Conservation (phyloP, 2,329 filamentous ascomycete species). For the Dothistroma septosporum region DNA sequence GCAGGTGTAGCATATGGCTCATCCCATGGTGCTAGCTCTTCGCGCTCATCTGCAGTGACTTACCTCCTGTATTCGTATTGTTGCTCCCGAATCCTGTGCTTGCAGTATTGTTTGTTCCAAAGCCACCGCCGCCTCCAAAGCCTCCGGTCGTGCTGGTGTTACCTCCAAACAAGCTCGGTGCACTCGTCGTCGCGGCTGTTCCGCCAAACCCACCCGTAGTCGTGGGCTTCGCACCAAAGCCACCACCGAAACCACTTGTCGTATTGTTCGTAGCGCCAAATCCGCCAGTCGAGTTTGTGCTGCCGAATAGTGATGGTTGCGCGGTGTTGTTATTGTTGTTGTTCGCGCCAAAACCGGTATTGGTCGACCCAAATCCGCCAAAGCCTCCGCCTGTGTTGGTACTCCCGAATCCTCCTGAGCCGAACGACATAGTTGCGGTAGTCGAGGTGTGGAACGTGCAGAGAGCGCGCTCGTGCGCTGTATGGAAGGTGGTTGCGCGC, state of each 20-base stretch:
- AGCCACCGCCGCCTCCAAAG: conserved; percentile 22
- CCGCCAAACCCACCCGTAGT: conserved; percentile 21
- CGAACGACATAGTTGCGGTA: conserved; percentile 21
- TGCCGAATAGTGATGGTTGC: conserved; percentile 25
- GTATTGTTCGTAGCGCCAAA: conserved; percentile 20
- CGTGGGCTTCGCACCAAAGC: conserved; percentile 27
- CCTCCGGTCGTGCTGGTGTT: conserved; percentile 24
- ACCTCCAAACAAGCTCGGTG: conserved; percentile 32
- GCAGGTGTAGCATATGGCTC: neutral
- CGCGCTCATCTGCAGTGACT: conserved; percentile 12
- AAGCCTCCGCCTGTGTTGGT: conserved; percentile 26
- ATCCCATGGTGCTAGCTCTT: neutral
- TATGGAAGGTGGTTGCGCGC: neutral
- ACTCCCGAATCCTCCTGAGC: conserved; percentile 13
- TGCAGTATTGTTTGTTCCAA: conserved; percentile 20
- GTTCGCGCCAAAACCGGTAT: conserved; percentile 22
- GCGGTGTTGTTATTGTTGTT: conserved; percentile 21
- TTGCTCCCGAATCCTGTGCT: conserved; percentile 29
- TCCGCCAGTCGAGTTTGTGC: conserved; percentile 12
- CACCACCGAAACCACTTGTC: conserved; percentile 2
- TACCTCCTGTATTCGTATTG: conserved; percentile 30
- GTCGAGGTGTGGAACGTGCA: neutral
- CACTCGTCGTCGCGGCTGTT: conserved; percentile 25
- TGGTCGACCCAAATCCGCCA: conserved; percentile 15
- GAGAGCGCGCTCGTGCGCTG: neutral